A percentile compares a stretch with the other conserved stretches of the same genome.
Conservation (phyloP, 768 basidiomycete genomes). For the Daedaleopsis sinensis region DNA sequence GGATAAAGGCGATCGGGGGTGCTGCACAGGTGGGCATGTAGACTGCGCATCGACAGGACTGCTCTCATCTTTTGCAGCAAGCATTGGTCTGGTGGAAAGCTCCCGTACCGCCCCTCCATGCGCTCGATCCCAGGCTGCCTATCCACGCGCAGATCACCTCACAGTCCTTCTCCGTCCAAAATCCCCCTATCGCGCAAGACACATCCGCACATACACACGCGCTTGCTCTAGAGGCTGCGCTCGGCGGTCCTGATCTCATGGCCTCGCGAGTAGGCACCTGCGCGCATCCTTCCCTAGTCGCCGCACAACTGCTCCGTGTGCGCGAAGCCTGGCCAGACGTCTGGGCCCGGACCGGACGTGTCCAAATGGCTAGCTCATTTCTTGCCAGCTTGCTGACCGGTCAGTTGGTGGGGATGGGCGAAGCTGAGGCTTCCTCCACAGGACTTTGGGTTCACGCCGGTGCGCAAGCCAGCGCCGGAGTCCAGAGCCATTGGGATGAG, state of each 20-base stretch:
- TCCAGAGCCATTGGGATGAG: slow-evolving; percentile 69
- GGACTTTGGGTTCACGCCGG: slow-evolving; percentile 71
- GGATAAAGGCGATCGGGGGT: slow-evolving; percentile 78
- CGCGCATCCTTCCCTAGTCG: slow-evolving; percentile 68
- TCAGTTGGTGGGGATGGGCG: slow-evolving; percentile 70
- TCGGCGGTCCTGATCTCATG: slow-evolving; percentile 81
- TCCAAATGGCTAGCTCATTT: slow-evolving; percentile 80
- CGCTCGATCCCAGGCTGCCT: slow-evolving; percentile 71
- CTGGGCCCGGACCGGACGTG: slow-evolving; percentile 75
- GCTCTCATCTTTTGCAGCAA: slow-evolving; percentile 41
- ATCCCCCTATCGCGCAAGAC: slow-evolving; percentile 76
- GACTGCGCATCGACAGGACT: background rate
- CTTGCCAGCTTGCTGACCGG: slow-evolving; percentile 72
- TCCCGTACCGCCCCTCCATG: slow-evolving; percentile 70
- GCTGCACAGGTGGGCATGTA: slow-evolving; percentile 66
- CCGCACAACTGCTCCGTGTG: slow-evolving; percentile 76
- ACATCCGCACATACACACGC: slow-evolving; percentile 82
- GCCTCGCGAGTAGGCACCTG: slow-evolving; percentile 74
- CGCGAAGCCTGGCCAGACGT: slow-evolving; percentile 83
- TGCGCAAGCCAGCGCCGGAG: slow-evolving; percentile 15
- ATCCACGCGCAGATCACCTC: slow-evolving; percentile 70
- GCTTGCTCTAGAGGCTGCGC: slow-evolving; percentile 69
- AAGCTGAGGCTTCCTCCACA: slow-evolving; percentile 76
- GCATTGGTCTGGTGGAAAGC: slow-evolving; percentile 90
- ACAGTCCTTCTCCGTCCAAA: slow-evolving; percentile 69